Base-by-base conservation (phyloP, 2,329 filamentous ascomycete genomes). In the Penicillium sp. region DNA sequence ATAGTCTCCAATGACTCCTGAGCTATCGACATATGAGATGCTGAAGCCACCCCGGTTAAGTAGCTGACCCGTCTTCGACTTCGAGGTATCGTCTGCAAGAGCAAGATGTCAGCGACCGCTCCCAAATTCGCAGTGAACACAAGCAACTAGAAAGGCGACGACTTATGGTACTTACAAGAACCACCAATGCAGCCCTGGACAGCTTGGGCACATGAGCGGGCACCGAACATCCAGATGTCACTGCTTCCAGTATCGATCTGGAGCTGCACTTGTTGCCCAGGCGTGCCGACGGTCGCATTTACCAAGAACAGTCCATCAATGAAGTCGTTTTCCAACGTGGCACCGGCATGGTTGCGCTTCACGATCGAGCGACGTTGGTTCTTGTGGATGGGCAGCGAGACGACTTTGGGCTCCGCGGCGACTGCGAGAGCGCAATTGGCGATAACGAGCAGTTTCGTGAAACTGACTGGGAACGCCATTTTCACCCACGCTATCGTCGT, bases 231-330 rank as follows among this genome's bases (percentile, higher is more conserved):
- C 49, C 49, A 51, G 49, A 51, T 51, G 39, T 51, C 49, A 25
- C 49, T 51, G 22, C 49, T 51, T 10, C 49, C 49, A 35, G 49
- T 51, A 35, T 51, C 49, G 35, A 51, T 51, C 17, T 51, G 49
- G 12, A 51, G 34, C 34, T 51, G 49, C 1, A 51, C 35, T 8
- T 10, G 20, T 25, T 51, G 49, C 3, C 35, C 49, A 12, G 49
- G 49, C 2, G 49, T 51, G n/a, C 49, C 49, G 11, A 51, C 49
- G 11, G 49, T 51, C 35, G 31, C 49, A 51, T 51, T 51, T 20
- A 51, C 20, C 49, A 35, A 51, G 49, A 51, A 51, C 31, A 51
- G 15, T 20, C 49, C 49, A 20, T 51, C 49, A 11, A 25, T 14
- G 20, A 39, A 51, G 37, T 51, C 49, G 14, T 51, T 51, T 5